Evolutionary conservation across 2,329 filamentous ascomycete genomes (phyloP), one percentile per base, ranked within the genome.

Genomic region (Ophiostoma perfectum): DNA sequence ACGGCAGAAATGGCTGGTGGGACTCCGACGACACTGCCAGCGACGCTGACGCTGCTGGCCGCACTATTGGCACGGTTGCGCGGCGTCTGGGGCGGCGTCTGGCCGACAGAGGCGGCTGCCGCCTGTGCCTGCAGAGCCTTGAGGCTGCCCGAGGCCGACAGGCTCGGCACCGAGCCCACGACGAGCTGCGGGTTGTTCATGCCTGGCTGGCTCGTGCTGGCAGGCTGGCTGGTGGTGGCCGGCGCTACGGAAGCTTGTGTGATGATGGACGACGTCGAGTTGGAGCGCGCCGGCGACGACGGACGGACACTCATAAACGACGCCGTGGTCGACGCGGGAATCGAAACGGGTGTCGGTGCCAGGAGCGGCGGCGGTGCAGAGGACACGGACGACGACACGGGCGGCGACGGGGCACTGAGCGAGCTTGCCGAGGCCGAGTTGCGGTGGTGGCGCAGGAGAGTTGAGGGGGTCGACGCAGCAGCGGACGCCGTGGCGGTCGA

Each of bases 1-100:
- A 66, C 60, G 0, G 64, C 60, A 45, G 68, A 66, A 12, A 69
- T 41, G 0, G 68, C 65, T 1, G 62, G 47, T 47, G 64, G 77
- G 81, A 68, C 65, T 38, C 66, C 64, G 42, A 58, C 55, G 14
- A 64, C 41, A 49, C 63, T 58, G 44, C 55, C 36, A 5, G 66
- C 67, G 16, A 68, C 65, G 36, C 67, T 66, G 4, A 75, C 72
- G 62, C 75, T 78, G 55, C 75, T 77, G 16, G 84, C 78, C n/a
- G 77, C 82, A 68, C 83, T 86, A 39, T 81, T 84, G 62, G 82
- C 81, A 5, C 85, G 83, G 73, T 85, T 86, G 66, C 86, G 83
- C 5, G 94, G 94, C 3, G 94, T 98, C 77, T 96, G 90, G 0
- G 94, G 95, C 2, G 95, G 94, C 7, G 94, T 97, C 49, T 91